Percentiles rank a stretch among this genome's conserved stretches.
Evolutionary conservation across 78 protist species (phyloP).

Genomic region (Planoprotostelium fungivorum): DNA sequence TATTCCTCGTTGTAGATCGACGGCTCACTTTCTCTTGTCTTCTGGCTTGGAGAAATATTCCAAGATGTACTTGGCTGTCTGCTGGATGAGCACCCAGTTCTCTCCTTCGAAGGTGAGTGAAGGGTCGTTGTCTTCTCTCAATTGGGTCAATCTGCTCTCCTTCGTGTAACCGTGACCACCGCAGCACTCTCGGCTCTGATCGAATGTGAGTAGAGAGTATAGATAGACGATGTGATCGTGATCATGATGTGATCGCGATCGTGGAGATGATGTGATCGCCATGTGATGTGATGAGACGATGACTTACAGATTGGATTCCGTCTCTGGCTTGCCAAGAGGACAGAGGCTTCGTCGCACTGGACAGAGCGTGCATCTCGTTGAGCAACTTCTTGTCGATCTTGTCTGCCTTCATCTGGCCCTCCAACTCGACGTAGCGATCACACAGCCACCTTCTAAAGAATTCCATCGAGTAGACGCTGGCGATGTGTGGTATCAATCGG

Average conservation of each 20-base stretch:
- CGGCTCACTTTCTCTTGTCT: background rate
- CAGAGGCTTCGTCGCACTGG: background rate
- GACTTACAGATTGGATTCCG: background rate
- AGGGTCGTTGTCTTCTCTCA: constrained; percentile 32
- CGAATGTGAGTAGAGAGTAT: too few species aligned
- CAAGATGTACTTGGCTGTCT: constrained; percentile 45
- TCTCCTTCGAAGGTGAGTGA: constrained; percentile 68
- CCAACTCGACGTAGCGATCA: background rate
- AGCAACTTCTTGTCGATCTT: background rate
- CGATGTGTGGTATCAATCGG: constrained; percentile 35
- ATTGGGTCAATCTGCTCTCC: constrained; percentile 15
- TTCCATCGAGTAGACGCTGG: background rate
- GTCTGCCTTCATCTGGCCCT: background rate
- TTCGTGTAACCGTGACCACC: constrained; percentile 50
- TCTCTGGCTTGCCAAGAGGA: background rate
- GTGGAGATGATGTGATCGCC: background rate
- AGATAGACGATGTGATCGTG: too few species aligned
- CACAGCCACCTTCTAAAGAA: background rate
- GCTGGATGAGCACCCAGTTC: constrained; percentile 63
- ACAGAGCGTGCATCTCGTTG: background rate
- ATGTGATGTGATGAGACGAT: background rate
- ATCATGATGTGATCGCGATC: background rate
- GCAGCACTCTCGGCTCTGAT: constrained; percentile 40
- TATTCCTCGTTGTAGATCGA: too few species aligned
- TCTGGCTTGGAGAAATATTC: background rate